Evolutionary conservation across 768 basidiomycete species (phyloP).

Genomic region (Leccinum subtestaceum): DNA sequence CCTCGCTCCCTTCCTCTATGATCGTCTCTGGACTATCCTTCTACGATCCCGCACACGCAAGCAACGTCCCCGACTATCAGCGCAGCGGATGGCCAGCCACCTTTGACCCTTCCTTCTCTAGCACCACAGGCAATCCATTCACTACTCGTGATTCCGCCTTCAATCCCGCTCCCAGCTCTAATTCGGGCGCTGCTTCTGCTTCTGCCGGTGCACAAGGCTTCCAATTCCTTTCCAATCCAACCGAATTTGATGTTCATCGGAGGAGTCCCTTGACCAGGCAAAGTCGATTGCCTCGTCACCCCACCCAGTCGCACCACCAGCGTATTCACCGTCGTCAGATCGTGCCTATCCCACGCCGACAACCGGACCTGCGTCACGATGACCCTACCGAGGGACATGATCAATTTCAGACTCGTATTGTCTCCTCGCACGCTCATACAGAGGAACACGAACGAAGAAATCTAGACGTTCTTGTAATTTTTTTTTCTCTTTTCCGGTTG

Average conservation of each 20-base stretch:
- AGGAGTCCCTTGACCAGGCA: background rate
- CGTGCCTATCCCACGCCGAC: constrained; percentile 12
- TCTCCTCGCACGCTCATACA: background rate
- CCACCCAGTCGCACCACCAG: constrained; percentile 1
- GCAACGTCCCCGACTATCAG: constrained; percentile 39
- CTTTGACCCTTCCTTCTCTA: constrained; percentile 16
- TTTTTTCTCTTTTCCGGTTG: background rate
- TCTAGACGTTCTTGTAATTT: constrained; percentile 8
- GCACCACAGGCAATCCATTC: background rate
- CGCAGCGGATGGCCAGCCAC: constrained; percentile 31
- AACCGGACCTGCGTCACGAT: background rate
- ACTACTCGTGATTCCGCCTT: background rate
- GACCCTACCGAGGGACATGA: background rate
- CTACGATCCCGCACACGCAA: constrained; percentile 47
- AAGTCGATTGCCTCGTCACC: background rate
- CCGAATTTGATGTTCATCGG: background rate
- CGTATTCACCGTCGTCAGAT: constrained; percentile 9
- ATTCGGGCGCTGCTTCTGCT: background rate
- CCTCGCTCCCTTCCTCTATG: constrained; percentile 34
- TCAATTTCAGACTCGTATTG: background rate
- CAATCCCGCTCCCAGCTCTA: background rate
- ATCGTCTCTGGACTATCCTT: constrained; percentile 54
- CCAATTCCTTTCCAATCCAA: background rate
- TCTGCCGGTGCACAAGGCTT: background rate
- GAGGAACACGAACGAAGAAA: constrained; percentile 3